These are phyloP conservation scores for Puccinia coronata DNA, from an alignment of 1,284 basidiomycete species.

Conservation along the genomic window DNA sequence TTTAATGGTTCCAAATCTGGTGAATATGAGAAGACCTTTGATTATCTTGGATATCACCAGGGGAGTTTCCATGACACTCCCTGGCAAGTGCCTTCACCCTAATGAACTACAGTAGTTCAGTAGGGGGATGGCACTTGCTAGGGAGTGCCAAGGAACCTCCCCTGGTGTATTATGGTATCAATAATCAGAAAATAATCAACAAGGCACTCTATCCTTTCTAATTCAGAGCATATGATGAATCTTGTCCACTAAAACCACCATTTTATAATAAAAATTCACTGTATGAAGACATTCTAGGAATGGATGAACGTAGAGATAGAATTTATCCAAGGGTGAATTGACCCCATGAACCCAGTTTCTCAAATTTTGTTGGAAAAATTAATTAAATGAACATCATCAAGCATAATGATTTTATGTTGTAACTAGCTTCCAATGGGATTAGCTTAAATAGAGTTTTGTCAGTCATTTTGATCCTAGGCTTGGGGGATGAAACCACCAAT, in stretches of 20 bases:
- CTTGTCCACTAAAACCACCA: background rate
- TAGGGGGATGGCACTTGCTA: too few species aligned
- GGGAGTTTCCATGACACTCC: too few species aligned
- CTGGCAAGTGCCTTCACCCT: too few species aligned
- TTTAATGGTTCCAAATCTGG: background rate
- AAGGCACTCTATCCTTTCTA: background rate
- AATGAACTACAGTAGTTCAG: too few species aligned
- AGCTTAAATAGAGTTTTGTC: background rate
- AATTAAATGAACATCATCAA: constrained; percentile 18
- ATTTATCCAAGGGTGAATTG: background rate
- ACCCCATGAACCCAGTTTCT: background rate
- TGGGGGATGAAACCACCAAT: background rate
- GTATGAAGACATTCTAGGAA: background rate
- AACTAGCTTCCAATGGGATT: background rate
- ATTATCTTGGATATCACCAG: background rate
- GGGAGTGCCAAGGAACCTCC: too few species aligned
- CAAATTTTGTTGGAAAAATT: background rate
- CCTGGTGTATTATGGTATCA: constrained; percentile 9
- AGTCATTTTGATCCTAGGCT: background rate
- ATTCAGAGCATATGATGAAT: background rate
- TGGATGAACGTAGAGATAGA: background rate
- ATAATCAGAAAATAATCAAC: background rate
- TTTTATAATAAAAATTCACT: background rate
- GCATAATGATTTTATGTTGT: background rate
- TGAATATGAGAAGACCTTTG: constrained; percentile 18